These are phyloP conservation scores for Phyllachora maydis DNA, from an alignment of 2,329 filamentous ascomycete species.

Conservation along the genomic window DNA sequence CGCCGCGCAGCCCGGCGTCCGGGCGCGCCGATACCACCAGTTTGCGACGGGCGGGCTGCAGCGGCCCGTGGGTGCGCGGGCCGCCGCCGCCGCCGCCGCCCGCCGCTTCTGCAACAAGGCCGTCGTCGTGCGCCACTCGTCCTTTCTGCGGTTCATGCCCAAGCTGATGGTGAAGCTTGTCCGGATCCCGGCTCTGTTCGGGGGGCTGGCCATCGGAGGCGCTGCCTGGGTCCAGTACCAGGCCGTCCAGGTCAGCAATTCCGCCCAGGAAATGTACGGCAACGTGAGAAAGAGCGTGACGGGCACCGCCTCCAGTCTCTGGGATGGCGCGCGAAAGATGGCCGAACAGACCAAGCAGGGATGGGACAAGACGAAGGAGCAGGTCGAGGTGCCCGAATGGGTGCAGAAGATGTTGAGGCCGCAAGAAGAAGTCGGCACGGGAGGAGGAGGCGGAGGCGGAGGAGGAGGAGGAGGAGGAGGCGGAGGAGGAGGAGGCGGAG, in stretches of 20 bases:
- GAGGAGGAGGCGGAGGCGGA: constrained; percentile 19
- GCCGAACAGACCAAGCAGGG: constrained; percentile 62
- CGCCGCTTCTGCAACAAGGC: constrained; percentile 73
- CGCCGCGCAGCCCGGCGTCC: constrained; percentile 22
- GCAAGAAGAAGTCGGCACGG: constrained; percentile 36
- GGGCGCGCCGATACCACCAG: constrained; percentile 39
- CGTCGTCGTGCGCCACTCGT: constrained; percentile 40
- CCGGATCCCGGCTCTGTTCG: constrained; percentile 77
- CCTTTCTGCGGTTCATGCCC: constrained; percentile 49
- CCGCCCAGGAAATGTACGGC: constrained; percentile 55
- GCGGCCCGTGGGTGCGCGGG: too few species aligned
- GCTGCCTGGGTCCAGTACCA: constrained; percentile 93
- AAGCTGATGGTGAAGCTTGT: constrained; percentile 81
- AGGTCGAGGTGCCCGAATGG: constrained; percentile 54
- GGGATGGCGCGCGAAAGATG: constrained; percentile 52
- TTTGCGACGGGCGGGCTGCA: constrained; percentile 49
- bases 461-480: constrained; percentile 24
- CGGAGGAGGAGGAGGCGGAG: constrained; percentile 23
- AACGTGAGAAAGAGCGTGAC: constrained; percentile 53
- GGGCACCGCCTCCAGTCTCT: constrained; percentile 45
- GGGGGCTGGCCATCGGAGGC: constrained; percentile 68
- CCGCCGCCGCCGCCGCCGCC: constrained; percentile 38
- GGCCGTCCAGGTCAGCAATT: constrained; percentile 64
- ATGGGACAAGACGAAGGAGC: constrained; percentile 68
- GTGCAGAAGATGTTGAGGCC: constrained; percentile 49